Conservation (phyloP, 345 rosid species). For the Carallia pectinifolia region DNA sequence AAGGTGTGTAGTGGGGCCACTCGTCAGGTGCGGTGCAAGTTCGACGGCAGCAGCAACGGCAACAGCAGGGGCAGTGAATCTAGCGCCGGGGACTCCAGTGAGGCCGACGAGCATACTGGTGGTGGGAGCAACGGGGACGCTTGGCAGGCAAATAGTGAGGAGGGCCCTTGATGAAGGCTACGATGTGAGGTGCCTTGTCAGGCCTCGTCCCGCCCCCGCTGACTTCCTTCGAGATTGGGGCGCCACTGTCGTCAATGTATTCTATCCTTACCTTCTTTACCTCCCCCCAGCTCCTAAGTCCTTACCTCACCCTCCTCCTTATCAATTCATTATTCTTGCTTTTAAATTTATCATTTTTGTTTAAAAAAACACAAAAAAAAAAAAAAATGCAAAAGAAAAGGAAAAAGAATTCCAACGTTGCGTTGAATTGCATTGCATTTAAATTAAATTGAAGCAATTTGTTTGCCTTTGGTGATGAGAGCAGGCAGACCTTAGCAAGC, state of each 20-base stretch:
- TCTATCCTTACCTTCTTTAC: not conserved
- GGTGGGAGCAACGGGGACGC: slow-evolving; percentile 86
- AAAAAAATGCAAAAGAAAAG: too few species aligned
- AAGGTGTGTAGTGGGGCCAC: slow-evolving; percentile 18
- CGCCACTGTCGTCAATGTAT: slow-evolving; percentile 88
- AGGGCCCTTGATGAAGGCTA: slow-evolving; percentile 92
- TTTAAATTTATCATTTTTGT: not conserved
- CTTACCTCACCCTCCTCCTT: not conserved
- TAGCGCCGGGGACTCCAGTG: slow-evolving; percentile 81
- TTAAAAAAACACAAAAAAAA: not conserved
- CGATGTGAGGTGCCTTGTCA: slow-evolving; percentile 84
- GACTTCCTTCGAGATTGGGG: slow-evolving; percentile 98
- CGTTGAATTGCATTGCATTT: not conserved
- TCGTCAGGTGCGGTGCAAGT: slow-evolving; percentile 33
- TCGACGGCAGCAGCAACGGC: slow-evolving; percentile 7
- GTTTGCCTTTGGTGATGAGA: not conserved
- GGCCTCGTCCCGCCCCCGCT: slow-evolving; percentile 93
- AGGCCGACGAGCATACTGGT: slow-evolving; percentile 78
- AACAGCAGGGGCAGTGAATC: slow-evolving; percentile 40
- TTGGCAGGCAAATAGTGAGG: slow-evolving; percentile 89
- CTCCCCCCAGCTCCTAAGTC: too few species aligned
- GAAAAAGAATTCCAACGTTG: too few species aligned
- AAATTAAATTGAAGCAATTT: not conserved
- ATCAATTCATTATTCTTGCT: not conserved
- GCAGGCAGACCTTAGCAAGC: slow-evolving; percentile 96